Conservation (phyloP, 108 stramenopile genomes). For the Cyclotella kingstonii region DNA sequence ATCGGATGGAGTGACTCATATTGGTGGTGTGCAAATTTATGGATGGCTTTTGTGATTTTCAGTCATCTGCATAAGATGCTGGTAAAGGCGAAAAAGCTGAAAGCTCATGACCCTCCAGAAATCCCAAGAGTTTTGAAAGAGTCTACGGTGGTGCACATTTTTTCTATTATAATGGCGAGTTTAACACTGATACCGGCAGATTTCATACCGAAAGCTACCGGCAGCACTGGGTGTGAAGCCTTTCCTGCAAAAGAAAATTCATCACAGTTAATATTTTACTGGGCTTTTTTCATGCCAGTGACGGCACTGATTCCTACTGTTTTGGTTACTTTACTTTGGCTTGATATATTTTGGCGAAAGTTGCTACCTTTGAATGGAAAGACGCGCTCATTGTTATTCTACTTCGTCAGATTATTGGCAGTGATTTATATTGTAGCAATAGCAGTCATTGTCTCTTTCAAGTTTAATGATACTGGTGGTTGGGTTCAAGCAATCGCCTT, state of each 20-base stretch:
- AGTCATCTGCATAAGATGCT: constrained; percentile 20
- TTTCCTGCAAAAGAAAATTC: constrained; percentile 21
- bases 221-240: constrained; percentile 18
- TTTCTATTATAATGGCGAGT: constrained; percentile 24
- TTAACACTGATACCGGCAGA: constrained; percentile 15
- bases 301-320: constrained; percentile 26
- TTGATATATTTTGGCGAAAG: constrained; percentile 31
- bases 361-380: constrained; percentile 26
- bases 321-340: constrained; percentile 7
- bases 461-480: constrained; percentile 20
- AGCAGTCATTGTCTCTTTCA: constrained; percentile 24
- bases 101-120: constrained; percentile 18
- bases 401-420: constrained; percentile 27
- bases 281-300: constrained; percentile 33
- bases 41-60: constrained; percentile 33
- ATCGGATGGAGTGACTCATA: constrained; percentile 38
- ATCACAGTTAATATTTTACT: constrained; percentile 26
- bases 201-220: constrained; percentile 20
- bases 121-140: constrained; percentile 9
- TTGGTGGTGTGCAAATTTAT: constrained; percentile 38
- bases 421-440: constrained; percentile 25
- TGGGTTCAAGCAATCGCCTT: constrained; percentile 43
- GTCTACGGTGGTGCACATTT: constrained; percentile 17
- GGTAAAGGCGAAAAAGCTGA: constrained; percentile 1
- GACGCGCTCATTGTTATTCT: constrained; percentile 22